These are phyloP conservation scores for Toxoplasma gondii DNA, from an alignment of 169 alveolate species.

Conservation along the genomic window DNA sequence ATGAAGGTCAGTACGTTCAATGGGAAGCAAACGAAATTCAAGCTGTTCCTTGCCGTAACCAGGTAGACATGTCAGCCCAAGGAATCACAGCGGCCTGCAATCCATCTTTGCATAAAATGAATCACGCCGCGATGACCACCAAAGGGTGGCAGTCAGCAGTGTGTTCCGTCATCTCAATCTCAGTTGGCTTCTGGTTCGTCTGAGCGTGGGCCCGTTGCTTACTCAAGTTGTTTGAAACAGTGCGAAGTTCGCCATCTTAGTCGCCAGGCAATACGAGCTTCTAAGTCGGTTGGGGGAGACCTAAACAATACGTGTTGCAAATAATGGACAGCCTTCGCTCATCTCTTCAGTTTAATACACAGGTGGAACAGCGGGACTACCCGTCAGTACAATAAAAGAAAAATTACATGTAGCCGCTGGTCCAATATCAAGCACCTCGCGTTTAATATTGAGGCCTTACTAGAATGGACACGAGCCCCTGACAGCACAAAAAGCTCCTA, in stretches of 20 bases:
- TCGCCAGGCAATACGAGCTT: too few relatives aligned
- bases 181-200: neutral
- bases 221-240: neutral
- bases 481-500: too few relatives aligned
- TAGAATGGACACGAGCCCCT: too few relatives aligned
- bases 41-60: conserved; percentile 64
- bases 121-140: neutral
- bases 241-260: neutral
- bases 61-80: conserved; percentile 61
- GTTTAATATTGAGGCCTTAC: too few relatives aligned
- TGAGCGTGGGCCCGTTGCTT: neutral
- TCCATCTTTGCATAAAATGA: conserved; percentile 32
- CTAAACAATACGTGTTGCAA: too few relatives aligned
- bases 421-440: too few relatives aligned
- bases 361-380: too few relatives aligned
- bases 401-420: too few relatives aligned
- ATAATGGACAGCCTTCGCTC: too few relatives aligned
- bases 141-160: neutral
- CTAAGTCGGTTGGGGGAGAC: too few relatives aligned
- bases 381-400: too few relatives aligned
- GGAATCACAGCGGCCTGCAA: conserved; percentile 54
- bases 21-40: conserved; percentile 44
- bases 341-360: too few relatives aligned
- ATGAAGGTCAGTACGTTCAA: conserved; percentile 27
- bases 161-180: neutral